Base-by-base conservation (phyloP, 805 yeast species). In the Suhomyces sp. region DNA sequence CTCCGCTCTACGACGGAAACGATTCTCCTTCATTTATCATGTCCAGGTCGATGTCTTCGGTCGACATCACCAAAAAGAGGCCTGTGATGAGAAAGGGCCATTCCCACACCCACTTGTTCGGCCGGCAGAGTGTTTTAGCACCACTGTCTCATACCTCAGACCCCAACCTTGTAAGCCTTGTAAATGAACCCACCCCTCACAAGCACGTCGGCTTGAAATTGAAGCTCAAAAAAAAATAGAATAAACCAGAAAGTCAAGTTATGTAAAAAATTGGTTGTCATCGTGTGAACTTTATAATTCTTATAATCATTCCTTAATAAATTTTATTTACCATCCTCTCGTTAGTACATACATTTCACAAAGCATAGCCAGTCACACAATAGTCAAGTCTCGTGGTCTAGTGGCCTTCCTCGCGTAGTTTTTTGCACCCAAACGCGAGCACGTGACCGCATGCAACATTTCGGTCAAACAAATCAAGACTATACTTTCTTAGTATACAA, bases 1-100 rank as follows among this genome's bases (percentile, higher is more conserved):
- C 68, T 7, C 68, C 68, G 7, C 41, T 29, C 25, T 64, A 64
- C 49, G 52, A 46, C 6, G 50, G 45, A 21, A 44, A 22, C 13
- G 6, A 29, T 21, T 21, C 17, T 4, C 15, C 46, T 3, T n/a
- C 29, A 2, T 5, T 7, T 6, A 13, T 35, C 2, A 22, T 35
- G 29, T 41, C 44, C 13, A 15, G 20, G n/a, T 47, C 49, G 15
- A 17, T 29, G 13, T 47, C 45, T 12, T 29, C 44, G 17, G 12
- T 41, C 4, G 45, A 40, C 8, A 21, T 47, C 17, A 21, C 21
- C 12, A 20, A 15, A 6, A 47, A 39, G 25, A 37, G 47, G 12
- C 51, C 51, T 2, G 17, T 13, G 22, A 31, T 43, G 15, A 44
- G 12, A 7, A 44, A 37, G 17, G 47, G 33, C 22, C 13, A 41